Evolutionary conservation across 345 rosid genomes (phyloP).

Genomic region (Gossypioides kirkii): DNA sequence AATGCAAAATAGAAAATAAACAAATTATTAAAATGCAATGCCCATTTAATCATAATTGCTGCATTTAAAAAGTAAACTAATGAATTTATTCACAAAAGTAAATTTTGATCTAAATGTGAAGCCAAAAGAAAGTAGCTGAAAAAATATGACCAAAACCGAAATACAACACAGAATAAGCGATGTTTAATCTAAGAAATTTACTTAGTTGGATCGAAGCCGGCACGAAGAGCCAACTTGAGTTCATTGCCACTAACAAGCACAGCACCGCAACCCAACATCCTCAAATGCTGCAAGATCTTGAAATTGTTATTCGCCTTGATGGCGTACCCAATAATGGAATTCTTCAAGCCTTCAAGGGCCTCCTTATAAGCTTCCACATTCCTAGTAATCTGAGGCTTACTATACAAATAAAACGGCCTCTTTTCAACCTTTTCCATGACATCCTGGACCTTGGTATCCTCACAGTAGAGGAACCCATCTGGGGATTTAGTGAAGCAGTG

Average conservation of each 20-base stretch:
- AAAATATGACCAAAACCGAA: not conserved
- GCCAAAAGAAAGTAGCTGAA: not conserved
- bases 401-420: conserved; percentile 83
- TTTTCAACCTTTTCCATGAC: conserved; percentile 74
- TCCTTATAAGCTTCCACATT: conserved; percentile 75
- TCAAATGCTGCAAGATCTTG: conserved; percentile 92
- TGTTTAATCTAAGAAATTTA: conserved; percentile 17
- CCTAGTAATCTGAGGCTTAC: conserved; percentile 84
- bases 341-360: conserved; percentile 60
- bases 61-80: not conserved
- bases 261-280: conserved; percentile 87
- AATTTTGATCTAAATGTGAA: not conserved
- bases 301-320: conserved; percentile 87
- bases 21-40: not conserved
- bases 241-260: conserved; percentile 95
- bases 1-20: not conserved
- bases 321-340: conserved; percentile 78
- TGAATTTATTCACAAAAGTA: not conserved
- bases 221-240: conserved; percentile 78
- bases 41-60: not conserved
- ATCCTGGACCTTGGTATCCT: conserved; percentile 71
- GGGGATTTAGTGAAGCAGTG: conserved; percentile 76
- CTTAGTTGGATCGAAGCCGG: conserved; percentile 91
- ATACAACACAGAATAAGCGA: not conserved
- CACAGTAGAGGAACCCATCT: conserved; percentile 89